phyloP scores from a whole-genome alignment of 2,329 filamentous ascomycete species.

The Trichoderma oligosporum region DNA sequence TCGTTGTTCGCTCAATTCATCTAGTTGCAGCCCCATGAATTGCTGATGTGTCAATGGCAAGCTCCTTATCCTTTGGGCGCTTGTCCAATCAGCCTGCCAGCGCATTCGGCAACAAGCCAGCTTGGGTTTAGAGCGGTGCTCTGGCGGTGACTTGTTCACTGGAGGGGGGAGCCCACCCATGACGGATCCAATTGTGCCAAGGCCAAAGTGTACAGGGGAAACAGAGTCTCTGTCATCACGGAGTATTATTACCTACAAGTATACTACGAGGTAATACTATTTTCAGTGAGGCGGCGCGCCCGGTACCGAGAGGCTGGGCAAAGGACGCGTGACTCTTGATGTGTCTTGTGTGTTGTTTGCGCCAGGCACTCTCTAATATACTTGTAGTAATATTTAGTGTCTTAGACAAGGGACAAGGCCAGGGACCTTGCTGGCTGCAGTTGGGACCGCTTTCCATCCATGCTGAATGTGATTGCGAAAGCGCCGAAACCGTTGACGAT shows the following conservation, averaged over 20 bases:
- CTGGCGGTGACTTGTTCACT: slow-evolving; percentile 19
- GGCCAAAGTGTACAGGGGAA: slow-evolving; percentile 1
- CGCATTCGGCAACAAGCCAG: slow-evolving; percentile 13
- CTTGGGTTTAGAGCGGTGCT: slow-evolving; percentile 15
- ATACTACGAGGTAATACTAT: slow-evolving; percentile 6
- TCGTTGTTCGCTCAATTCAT: slow-evolving; percentile 9
- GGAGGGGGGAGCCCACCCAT: slow-evolving; percentile 5
- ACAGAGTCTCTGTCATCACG: slow-evolving; percentile 11
- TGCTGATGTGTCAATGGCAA: slow-evolving; percentile 18
- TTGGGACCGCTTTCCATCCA: background rate
- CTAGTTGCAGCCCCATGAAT: slow-evolving; percentile 13
- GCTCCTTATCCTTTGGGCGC: slow-evolving; percentile 13
- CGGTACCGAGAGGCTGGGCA: slow-evolving; percentile 6
- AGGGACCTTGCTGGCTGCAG: slow-evolving; percentile 6
- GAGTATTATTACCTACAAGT: background rate
- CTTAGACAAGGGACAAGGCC: slow-evolving; percentile 2
- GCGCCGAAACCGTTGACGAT: background rate
- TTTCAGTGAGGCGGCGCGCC: slow-evolving; percentile 16
- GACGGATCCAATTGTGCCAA: slow-evolving; percentile 14
- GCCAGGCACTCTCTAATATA: background rate
- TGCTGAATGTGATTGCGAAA: background rate
- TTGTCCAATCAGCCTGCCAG: slow-evolving; percentile 19
- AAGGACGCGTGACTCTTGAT: background rate
- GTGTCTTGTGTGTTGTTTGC: slow-evolving; percentile 8
- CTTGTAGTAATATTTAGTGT: too few relatives aligned